Evolutionary conservation across 768 basidiomycete species (phyloP), one percentile per base, ranked within the genome.

Genomic region (Tylopilus balloui): DNA sequence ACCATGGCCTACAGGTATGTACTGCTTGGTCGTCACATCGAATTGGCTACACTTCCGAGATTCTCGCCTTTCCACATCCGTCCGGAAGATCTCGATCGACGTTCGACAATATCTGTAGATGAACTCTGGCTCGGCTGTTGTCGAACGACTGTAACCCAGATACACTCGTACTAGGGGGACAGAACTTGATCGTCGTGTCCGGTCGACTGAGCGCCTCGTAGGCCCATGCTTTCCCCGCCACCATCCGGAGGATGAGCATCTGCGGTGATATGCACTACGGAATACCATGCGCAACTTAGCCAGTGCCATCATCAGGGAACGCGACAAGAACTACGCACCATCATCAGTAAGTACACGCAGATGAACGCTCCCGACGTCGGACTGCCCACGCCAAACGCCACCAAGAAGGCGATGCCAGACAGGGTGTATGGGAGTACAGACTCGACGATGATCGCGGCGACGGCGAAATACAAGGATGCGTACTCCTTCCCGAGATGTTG

Each of bases 241-340:
- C 25, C 28, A 59, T 57, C 25, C 60, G 48, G 21, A 61, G 53
- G 31, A 62, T 57, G 34, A 62, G 23, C 44, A 57, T 44, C 24
- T 59, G 61, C 3, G 60, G 55, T 15, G 61, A 59, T 42, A 61
- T 56, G 19, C 59, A 61, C 60, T 61, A 23, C 17, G 20, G 23
- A 3, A 20, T 31, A 20, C 21, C 25, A 6, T 6, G 20, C 4
- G 37, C 32, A 36, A 14, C 13, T 19, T 4, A 24, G 17, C 24
- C n/a, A 19, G 13, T 4, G 24, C 10, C 21, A 32, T 21, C 15
- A 32, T n/a, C n/a, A n/a, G n/a, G n/a, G n/a, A n/a, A n/a, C n/a
- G 32, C 9, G 23, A 7, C 13, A 6, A 34, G n/a, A 15, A 36
- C 4, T 3, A 32, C 50, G 11, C 9, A 62, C 61, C 53, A 54